Evolutionary conservation across 1,284 basidiomycete species (phyloP).

Genomic region (Austroboletus niveus): DNA sequence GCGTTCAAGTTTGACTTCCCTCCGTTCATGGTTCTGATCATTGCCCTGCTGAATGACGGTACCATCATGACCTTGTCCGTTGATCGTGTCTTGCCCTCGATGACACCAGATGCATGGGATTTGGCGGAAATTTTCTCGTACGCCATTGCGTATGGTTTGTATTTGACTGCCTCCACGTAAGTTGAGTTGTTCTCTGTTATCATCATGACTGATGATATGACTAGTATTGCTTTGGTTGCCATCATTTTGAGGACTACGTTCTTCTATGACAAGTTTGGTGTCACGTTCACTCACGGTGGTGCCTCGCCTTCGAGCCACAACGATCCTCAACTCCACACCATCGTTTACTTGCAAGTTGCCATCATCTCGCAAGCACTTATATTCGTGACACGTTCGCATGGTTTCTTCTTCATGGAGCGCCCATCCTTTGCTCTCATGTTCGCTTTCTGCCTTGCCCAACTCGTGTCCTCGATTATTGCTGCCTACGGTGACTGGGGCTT

Average conservation of each 20-base stretch:
- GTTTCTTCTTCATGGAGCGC: slow-evolving; percentile 98
- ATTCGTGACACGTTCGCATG: slow-evolving; percentile 95
- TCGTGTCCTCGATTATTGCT: slow-evolving; percentile 94
- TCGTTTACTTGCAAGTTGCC: slow-evolving; percentile 90
- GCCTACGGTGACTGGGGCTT: slow-evolving; percentile 92
- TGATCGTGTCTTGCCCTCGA: slow-evolving; percentile 93
- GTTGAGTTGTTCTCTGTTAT: slow-evolving; percentile 29
- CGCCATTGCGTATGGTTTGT: slow-evolving; percentile 93
- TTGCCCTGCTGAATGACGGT: slow-evolving; percentile 95
- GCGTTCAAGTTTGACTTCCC: slow-evolving; percentile 98
- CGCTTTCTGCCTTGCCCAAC: slow-evolving; percentile 92
- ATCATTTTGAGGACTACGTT: slow-evolving; percentile 87
- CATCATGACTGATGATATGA: slow-evolving; percentile 12
- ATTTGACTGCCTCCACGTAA: slow-evolving; percentile 86
- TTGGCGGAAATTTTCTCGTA: slow-evolving; percentile 94
- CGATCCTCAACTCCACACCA: slow-evolving; percentile 76
- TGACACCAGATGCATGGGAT: slow-evolving; percentile 93
- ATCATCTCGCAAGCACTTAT: slow-evolving; percentile 98
- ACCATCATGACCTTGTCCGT: slow-evolving; percentile 99
- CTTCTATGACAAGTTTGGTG: slow-evolving; percentile 88
- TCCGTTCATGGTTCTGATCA: slow-evolving; percentile 98
- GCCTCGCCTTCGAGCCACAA: slow-evolving; percentile 54
- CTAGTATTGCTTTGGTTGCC: slow-evolving; percentile 74
- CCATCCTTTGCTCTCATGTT: slow-evolving; percentile 86
- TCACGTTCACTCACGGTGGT: slow-evolving; percentile 46